Evolutionary conservation across 139 green algal genomes (phyloP).

Genomic region (Tetraselmis chui): DNA sequence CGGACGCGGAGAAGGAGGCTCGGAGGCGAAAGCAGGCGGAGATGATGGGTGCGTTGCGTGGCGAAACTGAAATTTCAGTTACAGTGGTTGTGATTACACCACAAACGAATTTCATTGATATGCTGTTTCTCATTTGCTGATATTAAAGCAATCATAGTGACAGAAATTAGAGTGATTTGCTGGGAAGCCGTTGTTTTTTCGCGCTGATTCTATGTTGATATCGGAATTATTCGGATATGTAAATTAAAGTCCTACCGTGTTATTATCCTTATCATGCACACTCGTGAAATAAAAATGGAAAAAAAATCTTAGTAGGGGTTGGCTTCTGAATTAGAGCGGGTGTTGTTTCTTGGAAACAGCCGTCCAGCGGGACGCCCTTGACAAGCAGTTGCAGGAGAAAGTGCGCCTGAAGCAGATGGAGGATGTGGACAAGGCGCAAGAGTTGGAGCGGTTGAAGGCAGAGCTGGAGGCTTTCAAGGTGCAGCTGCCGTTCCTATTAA

Average conservation of each 20-base stretch:
- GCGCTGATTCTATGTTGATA: too few relatives aligned
- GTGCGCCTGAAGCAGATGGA: constrained; percentile 1
- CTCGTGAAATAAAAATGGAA: too few relatives aligned
- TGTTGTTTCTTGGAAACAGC: background rate
- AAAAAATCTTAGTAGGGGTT: background rate
- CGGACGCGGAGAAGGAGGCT: background rate
- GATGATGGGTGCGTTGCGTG: background rate
- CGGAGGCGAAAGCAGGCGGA: background rate
- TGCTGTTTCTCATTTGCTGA: too few relatives aligned
- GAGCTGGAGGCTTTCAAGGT: background rate
- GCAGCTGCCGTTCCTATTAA: background rate
- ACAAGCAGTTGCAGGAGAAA: background rate
- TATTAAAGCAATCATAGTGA: too few relatives aligned
- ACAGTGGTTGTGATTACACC: too few relatives aligned
- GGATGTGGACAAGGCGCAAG: background rate
- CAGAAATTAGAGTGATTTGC: too few relatives aligned
- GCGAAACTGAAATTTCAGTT: background rate
- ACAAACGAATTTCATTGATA: too few relatives aligned
- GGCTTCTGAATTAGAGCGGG: background rate
- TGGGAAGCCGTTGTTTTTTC: too few relatives aligned
- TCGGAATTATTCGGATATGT: too few relatives aligned
- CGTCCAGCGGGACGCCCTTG: background rate
- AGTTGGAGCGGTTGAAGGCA: background rate
- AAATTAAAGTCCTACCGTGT: too few relatives aligned
- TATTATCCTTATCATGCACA: too few relatives aligned